A percentile compares a stretch with the other conserved stretches of the same genome.
phyloP scores from a whole-genome alignment of 1,284 basidiomycete species.

The Puccinia coronata region DNA sequence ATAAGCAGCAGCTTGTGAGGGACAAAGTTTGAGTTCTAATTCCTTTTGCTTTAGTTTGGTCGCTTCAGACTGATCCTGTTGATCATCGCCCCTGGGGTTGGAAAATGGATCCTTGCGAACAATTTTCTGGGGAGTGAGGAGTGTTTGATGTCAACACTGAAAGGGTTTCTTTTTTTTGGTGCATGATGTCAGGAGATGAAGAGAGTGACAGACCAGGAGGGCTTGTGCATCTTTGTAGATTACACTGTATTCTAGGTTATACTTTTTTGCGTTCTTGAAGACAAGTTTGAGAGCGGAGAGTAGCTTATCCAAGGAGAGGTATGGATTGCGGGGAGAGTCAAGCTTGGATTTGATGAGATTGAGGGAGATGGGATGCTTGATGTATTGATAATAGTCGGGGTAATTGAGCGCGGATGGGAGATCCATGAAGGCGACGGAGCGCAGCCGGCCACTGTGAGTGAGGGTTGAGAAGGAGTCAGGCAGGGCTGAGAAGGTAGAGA shows the following conservation, averaged over 20 bases:
- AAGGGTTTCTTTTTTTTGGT: too few relatives aligned
- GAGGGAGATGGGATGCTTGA: constrained; percentile 42
- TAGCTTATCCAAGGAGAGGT: constrained; percentile 51
- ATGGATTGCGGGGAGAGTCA: constrained; percentile 34
- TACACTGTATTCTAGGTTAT: constrained; percentile 52
- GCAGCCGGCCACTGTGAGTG: constrained; percentile 9
- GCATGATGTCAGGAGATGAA: neutral
- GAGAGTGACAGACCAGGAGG: constrained; percentile 51
- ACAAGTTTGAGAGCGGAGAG: constrained; percentile 53
- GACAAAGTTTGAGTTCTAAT: constrained; percentile 14
- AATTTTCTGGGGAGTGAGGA: neutral
- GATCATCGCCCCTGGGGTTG: neutral
- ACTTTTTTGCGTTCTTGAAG: constrained; percentile 55
- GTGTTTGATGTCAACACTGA: neutral
- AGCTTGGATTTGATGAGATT: constrained; percentile 33
- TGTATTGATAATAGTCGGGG: constrained; percentile 42
- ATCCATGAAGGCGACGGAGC: constrained; percentile 41
- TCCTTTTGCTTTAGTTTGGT: constrained; percentile 40
- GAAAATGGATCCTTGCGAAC: neutral
- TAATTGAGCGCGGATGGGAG: constrained; percentile 31
- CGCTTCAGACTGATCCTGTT: neutral
- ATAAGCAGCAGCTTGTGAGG: neutral
- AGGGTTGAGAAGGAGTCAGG: neutral
- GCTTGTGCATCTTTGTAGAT: constrained; percentile 54
- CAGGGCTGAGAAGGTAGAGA: neutral